Base-by-base conservation (phyloP, 352 stramenopile species). In the Pythium insidiosum region DNA sequence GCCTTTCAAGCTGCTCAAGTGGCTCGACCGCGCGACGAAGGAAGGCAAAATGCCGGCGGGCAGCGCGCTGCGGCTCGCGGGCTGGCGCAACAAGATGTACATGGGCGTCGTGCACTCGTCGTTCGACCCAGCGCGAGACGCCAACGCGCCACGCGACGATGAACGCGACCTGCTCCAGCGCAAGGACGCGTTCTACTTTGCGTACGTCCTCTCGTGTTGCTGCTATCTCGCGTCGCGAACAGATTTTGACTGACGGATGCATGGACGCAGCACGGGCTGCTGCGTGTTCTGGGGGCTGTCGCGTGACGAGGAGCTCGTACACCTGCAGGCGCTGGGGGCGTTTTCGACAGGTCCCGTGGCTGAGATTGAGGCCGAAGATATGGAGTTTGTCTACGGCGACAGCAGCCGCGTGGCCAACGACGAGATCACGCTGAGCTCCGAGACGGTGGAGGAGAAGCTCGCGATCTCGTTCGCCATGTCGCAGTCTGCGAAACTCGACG, bases 391-490 rank as follows among this genome's bases (percentile, higher is more conserved):
- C 15, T 88, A 82, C 37, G 69, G 61, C 20, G 61, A 72, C 15
- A 41, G 22, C 16, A 82, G 66, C 30, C 63, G 56, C 48, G 68
- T 88, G 28, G 61, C 60, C 13, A 91, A 89, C 47, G 87, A 97
- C 59, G 71, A 73, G 18, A 92, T 97, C 38, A 49, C 62, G 37
- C 66, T 96, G 11, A 73, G 59, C 23, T 83, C 79, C 16, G 59
- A 57, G 11, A 80, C 58, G 16, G 66, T 86, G 26, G 66, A 74
- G 2, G 88, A 97, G 58, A 95, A 93, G 53, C 76, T 97, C 5
- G 84, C 87, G 16, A 72, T 97, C 10, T 92, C 74, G 11, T 97
- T 95, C 57, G 87, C 90, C 10, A 84, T 97, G 66, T 74, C 88
- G 6, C 91, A 97, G 61, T 96, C 82, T 13, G 80, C 79, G 21